Base-by-base conservation (phyloP, 2,329 filamentous ascomycete species). In the Aspergillus sp. region DNA sequence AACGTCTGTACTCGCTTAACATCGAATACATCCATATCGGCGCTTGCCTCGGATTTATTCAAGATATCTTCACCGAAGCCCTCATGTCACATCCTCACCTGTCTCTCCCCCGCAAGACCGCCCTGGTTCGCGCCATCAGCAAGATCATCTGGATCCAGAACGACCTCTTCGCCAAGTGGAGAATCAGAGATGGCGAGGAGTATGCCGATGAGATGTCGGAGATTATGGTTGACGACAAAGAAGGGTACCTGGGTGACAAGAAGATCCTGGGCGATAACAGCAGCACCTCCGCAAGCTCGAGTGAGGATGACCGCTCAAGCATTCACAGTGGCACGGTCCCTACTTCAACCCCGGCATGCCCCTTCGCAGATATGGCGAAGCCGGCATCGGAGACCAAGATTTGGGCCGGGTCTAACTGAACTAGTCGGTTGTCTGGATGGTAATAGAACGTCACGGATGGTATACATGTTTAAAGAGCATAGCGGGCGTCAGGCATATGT, bases 131-230 rank as follows among this genome's bases (percentile, higher is more conserved):
- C 72, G 90, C 91, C 0, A 80, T 94, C 21, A 86, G 86, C 63
- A 94, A 95, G 74, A 87, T 94, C 25, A 88, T 94, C 65, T 94
- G 90, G 90, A 92, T 94, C 66, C 91, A 94, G 76, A 94, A 94
- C 71, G 90, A 94, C 74, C 81, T 94, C 30, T 90, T 94, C 73
- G 89, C 90, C n/a, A 90, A 89, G 73, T 93, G 90, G 88, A 90
- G 92, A 68, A 85, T 90, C 38, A 81, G 84, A 36, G 88, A 90
- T 65, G 87, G 88, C 53, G 84, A 87, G 38, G 89, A 91, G 73
- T 83, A 76, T 62, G 75, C 71, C 23, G 78, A 81, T 3, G 73
- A 77, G 54, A 77, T 78, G 62, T 75, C 76, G 21, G 68, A 80
- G 19, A 69, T 70, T 54, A 67, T 66, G 41, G 77, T 82, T 13